A percentile compares a stretch with the other conserved stretches of the same genome.
These are phyloP conservation scores for Aspergillus baeticus DNA, from an alignment of 495 filamentous ascomycete species.

Conservation along the genomic window DNA sequence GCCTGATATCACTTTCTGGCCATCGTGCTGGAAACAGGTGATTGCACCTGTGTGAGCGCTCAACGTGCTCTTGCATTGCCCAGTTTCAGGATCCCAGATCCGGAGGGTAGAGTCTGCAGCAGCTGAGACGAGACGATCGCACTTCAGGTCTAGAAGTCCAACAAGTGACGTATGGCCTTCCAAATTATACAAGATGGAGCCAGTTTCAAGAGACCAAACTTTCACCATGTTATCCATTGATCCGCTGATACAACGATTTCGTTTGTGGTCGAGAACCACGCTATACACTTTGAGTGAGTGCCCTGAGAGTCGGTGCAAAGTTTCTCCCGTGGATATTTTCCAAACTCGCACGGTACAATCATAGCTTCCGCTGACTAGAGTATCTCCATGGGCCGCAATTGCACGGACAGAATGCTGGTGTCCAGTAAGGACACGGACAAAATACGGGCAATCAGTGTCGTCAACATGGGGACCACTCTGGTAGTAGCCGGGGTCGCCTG, in stretches of 20 bases:
- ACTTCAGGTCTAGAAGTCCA: conserved; percentile 81
- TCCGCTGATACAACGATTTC: conserved; percentile 94
- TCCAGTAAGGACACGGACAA: conserved; percentile 80
- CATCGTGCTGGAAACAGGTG: conserved; percentile 98
- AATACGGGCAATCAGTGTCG: conserved; percentile 89
- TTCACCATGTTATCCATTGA: conserved; percentile 99
- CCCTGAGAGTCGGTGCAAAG: conserved; percentile 81
- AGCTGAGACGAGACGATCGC: conserved; percentile 88
- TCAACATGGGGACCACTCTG: conserved; percentile 72
- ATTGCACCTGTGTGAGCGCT: conserved; percentile 96
- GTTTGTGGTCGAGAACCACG: conserved; percentile 88
- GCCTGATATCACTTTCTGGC: conserved; percentile 92
- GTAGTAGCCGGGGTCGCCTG: conserved; percentile 69
- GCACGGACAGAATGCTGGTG: conserved; percentile 96
- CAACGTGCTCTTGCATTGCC: conserved; percentile 84
- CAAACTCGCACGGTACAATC: conserved; percentile 95
- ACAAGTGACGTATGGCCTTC: conserved; percentile 95
- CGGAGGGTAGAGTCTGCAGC: conserved; percentile 93
- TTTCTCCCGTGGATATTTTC: conserved; percentile 94
- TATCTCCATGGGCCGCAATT: conserved; percentile 94
- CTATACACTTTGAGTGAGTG: conserved; percentile 96
- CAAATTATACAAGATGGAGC: conserved; percentile 79
- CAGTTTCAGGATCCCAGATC: conserved; percentile 96
- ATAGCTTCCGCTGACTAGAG: conserved; percentile 97
- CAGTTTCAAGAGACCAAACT: conserved; percentile 95